Percentiles rank a stretch among this genome's conserved stretches.
phyloP scores from a whole-genome alignment of 176 grass and related monocot species.

The Rhynchospora pubera region DNA sequence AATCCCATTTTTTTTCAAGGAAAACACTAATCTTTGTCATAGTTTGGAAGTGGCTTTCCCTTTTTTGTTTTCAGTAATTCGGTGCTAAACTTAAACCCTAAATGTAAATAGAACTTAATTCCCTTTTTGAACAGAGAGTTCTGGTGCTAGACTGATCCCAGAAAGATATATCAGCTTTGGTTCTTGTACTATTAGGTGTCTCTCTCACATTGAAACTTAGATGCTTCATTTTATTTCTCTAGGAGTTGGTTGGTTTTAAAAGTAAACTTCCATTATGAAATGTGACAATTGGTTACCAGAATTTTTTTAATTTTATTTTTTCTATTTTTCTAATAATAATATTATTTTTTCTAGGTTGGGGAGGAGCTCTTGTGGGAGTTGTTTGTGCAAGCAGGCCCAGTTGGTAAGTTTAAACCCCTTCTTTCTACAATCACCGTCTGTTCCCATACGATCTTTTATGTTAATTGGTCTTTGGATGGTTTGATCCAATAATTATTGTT shows the following conservation, averaged over 20 bases:
- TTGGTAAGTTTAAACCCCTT: slow-evolving; percentile 54
- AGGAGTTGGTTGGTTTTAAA: neutral
- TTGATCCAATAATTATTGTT: neutral
- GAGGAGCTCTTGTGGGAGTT: slow-evolving; percentile 95
- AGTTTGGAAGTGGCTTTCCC: neutral
- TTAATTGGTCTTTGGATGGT: neutral
- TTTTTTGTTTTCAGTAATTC: neutral
- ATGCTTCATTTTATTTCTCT: neutral
- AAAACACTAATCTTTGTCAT: neutral
- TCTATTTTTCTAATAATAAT: neutral
- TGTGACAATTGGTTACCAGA: neutral
- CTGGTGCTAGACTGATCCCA: neutral
- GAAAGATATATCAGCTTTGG: neutral
- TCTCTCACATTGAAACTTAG: neutral
- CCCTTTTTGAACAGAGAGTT: neutral
- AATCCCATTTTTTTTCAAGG: too few species aligned
- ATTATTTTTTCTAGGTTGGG: slow-evolving; percentile 35
- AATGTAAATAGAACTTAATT: neutral
- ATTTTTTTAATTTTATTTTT: neutral
- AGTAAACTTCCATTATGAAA: neutral
- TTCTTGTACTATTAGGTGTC: neutral
- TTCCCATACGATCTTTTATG: neutral
- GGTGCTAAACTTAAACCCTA: neutral
- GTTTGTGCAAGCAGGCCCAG: slow-evolving; percentile 94
- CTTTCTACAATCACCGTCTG: neutral